These are phyloP conservation scores for Globisporangium cederbergense DNA, from an alignment of 352 stramenopile species.

Conservation along the genomic window DNA sequence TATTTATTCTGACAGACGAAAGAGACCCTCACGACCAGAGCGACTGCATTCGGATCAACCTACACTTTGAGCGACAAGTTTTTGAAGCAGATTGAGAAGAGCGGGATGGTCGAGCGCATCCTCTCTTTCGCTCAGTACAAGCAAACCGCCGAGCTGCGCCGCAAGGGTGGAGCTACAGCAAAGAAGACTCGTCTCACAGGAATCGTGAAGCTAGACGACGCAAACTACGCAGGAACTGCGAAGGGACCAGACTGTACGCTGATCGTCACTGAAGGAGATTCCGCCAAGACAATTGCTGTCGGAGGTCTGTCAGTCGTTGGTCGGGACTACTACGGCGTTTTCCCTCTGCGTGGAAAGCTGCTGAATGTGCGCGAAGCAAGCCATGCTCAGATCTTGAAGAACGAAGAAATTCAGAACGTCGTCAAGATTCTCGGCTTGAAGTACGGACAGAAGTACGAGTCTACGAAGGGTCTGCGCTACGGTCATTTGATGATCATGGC, in stretches of 20 bases:
- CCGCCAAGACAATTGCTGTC: constrained; percentile 97
- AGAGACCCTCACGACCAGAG: constrained; percentile 93
- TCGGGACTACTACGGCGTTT: constrained; percentile 96
- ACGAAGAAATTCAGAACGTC: constrained; percentile 97
- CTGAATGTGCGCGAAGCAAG: constrained; percentile 99
- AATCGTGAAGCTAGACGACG: constrained; percentile 98
- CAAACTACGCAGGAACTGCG: constrained; percentile 92
- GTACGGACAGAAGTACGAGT: constrained; percentile 93
- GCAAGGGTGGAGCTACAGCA: constrained; percentile 72
- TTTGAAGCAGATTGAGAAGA: constrained; percentile 86
- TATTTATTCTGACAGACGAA: constrained; percentile 80
- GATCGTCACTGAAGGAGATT: constrained; percentile 99
- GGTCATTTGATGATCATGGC: constrained; percentile 99
- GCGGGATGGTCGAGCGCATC: constrained; percentile 88
- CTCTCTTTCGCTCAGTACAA: constrained; percentile 91
- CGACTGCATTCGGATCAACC: constrained; percentile 82
- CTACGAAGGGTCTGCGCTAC: constrained; percentile 90
- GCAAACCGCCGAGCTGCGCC: constrained; percentile 88
- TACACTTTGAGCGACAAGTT: constrained; percentile 87
- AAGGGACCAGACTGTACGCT: constrained; percentile 93
- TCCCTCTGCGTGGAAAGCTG: constrained; percentile 96
- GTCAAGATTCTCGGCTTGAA: constrained; percentile 97
- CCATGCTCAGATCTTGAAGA: constrained; percentile 95
- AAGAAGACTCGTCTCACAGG: constrained; percentile 86
- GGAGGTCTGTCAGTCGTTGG: constrained; percentile 95